These are phyloP conservation scores for Colletotrichum zoysiae DNA, from an alignment of 2,329 filamentous ascomycete genomes.

Conservation along the genomic window DNA sequence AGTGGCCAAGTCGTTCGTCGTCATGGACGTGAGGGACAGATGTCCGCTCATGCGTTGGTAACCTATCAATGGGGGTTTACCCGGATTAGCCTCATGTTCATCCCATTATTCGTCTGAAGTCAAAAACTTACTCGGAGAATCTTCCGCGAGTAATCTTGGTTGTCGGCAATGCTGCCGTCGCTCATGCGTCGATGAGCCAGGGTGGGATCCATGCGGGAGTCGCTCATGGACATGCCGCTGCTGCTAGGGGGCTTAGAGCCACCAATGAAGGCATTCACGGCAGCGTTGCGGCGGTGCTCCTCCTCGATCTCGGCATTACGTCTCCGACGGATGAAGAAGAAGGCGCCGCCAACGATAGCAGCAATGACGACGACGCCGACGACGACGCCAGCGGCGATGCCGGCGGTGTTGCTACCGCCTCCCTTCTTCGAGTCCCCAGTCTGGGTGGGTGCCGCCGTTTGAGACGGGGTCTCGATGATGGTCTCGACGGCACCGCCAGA, in stretches of 20 bases:
- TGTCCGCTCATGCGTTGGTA: slow-evolving; percentile 67
- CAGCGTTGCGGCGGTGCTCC: slow-evolving; percentile 84
- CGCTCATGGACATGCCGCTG: slow-evolving; percentile 78
- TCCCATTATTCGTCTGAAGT: background rate
- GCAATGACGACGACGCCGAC: slow-evolving; percentile 81
- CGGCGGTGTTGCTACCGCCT: slow-evolving; percentile 77
- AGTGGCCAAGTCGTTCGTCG: slow-evolving; percentile 53
- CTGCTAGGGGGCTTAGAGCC: slow-evolving; percentile 73
- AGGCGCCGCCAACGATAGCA: slow-evolving; percentile 74
- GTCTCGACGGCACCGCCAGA: slow-evolving; percentile 39
- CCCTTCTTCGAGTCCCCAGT: slow-evolving; percentile 44
- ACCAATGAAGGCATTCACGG: slow-evolving; percentile 81
- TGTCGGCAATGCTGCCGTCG: slow-evolving; percentile 96
- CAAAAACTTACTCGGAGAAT: slow-evolving; percentile 87
- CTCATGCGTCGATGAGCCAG: slow-evolving; percentile 88
- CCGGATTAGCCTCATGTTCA: slow-evolving; percentile 5
- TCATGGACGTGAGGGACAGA: slow-evolving; percentile 43
- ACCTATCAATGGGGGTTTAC: slow-evolving; percentile 55
- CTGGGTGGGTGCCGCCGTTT: slow-evolving; percentile 38
- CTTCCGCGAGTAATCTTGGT: slow-evolving; percentile 95
- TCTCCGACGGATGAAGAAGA: slow-evolving; percentile 81
- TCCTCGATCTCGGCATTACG: slow-evolving; percentile 84
- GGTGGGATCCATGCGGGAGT: slow-evolving; percentile 88
- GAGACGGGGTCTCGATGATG: slow-evolving; percentile 27
- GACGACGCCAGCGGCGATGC: slow-evolving; percentile 89